Evolutionary conservation across 2,329 filamentous ascomycete genomes (phyloP).

Genomic region (Fusarium sp.): DNA sequence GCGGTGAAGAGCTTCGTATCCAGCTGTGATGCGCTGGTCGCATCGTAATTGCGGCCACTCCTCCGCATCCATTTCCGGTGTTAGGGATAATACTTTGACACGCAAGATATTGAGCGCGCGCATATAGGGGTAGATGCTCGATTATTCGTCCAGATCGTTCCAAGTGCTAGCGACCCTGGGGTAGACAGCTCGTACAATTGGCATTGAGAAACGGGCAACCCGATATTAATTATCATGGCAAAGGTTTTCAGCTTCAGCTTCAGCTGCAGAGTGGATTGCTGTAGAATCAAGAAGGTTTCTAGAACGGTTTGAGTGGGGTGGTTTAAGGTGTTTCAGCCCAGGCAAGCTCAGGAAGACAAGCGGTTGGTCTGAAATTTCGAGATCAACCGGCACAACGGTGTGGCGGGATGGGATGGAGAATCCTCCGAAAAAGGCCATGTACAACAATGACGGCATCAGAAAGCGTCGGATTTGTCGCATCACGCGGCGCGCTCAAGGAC

Average conservation of each 20-base stretch:
- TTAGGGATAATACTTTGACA: constrained; percentile 32
- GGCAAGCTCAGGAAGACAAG: constrained; percentile 35
- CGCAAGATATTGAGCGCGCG: constrained; percentile 20
- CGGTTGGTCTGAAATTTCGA: constrained; percentile 42
- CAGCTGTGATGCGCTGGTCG: constrained; percentile 26
- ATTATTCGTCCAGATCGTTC: background rate
- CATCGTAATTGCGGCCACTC: constrained; percentile 37
- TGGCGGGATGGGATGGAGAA: constrained; percentile 44
- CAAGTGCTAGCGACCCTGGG: constrained; percentile 2
- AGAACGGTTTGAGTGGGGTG: constrained; percentile 47
- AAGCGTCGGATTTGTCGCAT: constrained; percentile 32
- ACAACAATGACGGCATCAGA: constrained; percentile 44
- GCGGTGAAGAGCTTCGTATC: constrained; percentile 39
- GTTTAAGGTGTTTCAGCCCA: constrained; percentile 47
- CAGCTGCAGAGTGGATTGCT: constrained; percentile 33
- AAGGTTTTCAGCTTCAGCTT: constrained; percentile 21
- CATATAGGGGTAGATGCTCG: constrained; percentile 10
- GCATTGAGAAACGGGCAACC: constrained; percentile 11
- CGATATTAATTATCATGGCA: constrained; percentile 9
- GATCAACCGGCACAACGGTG: constrained; percentile 42
- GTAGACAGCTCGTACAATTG: background rate
- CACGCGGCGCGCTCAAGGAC: constrained; percentile 45
- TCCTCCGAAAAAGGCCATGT: constrained; percentile 41
- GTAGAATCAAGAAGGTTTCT: constrained; percentile 49
- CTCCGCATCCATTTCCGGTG: constrained; percentile 29